These are phyloP conservation scores for Zygosaccharomyces lentus DNA, from an alignment of 805 yeast species.

Conservation along the genomic window DNA sequence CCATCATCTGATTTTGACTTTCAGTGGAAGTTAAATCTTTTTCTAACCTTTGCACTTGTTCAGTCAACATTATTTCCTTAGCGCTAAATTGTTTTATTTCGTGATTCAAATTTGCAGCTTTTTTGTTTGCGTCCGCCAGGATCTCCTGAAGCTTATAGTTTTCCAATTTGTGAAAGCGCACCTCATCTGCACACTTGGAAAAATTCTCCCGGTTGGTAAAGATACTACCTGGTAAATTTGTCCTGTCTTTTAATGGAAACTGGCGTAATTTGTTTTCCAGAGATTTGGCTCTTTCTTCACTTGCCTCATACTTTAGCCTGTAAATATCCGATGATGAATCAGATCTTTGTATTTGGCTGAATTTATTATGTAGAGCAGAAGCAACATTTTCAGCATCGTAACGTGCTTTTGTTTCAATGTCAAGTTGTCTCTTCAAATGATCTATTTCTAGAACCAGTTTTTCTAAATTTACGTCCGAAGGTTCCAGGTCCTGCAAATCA, in stretches of 20 bases:
- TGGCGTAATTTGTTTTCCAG: slow-evolving; percentile 38
- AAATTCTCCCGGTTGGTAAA: slow-evolving; percentile 28
- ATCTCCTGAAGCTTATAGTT: slow-evolving; percentile 46
- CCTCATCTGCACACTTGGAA: slow-evolving; percentile 33
- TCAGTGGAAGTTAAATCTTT: slow-evolving; percentile 54
- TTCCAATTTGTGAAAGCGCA: slow-evolving; percentile 28
- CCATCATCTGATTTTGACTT: slow-evolving; percentile 52
- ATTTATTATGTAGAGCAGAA: slow-evolving; percentile 25
- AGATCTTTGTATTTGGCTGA: slow-evolving; percentile 25
- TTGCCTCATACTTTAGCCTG: slow-evolving; percentile 44
- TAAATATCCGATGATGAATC: slow-evolving; percentile 37
- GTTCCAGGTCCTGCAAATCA: slow-evolving; percentile 13
- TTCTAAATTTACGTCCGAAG: slow-evolving; percentile 31
- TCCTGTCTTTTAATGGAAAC: slow-evolving; percentile 25
- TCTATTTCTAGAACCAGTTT: slow-evolving; percentile 43
- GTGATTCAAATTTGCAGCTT: slow-evolving; percentile 41
- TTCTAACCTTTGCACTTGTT: slow-evolving; percentile 44
- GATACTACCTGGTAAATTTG: slow-evolving; percentile 28
- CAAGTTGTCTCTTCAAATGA: slow-evolving; percentile 44
- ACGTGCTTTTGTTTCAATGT: slow-evolving; percentile 49
- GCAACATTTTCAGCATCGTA: slow-evolving; percentile 47
- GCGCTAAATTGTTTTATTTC: slow-evolving; percentile 39
- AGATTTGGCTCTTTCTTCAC: slow-evolving; percentile 42
- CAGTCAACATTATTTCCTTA: slow-evolving; percentile 37
- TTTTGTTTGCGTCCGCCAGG: slow-evolving; percentile 46